Evolutionary conservation across 306 rosid genomes (phyloP), one percentile per base, ranked within the genome.

Genomic region (Quercus robur): DNA sequence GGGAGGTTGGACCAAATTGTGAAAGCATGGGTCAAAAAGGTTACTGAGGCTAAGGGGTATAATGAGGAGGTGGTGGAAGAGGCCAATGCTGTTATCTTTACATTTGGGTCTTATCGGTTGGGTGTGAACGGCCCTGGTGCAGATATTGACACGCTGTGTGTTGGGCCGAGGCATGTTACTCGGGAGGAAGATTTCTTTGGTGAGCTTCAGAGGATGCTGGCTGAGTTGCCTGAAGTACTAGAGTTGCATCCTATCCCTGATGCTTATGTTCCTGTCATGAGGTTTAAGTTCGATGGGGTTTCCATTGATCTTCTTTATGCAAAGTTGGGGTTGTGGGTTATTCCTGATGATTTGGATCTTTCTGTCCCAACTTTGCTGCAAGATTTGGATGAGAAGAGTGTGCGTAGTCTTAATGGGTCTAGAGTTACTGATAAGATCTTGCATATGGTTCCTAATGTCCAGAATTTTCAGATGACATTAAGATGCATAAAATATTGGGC

Each of bases 221-320:
- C 19, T 5, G 49, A 52, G 19, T 23, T 28, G 19, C 52, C 66
- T 7, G 67, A 74, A n/a, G 41, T 55, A 1, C 49, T 31, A 56
- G 77, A 74, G 26, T 1, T 74, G 77, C 67, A 56, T 6, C 30
- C 77, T 8, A 31, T 74, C 7, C 54, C 77, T 30, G 67, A 30
- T 6, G 67, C 77, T 19, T 51, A 18, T 18, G 77, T 56, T 9
- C 77, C 77, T 9, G 52, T 74, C 14, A 74, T 74, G 77, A 74
- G n/a, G 30, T 74, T 74, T 6, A 74, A 74, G 35, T 56, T 56
- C 1, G 21, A 74, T 19, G 54, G 54, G 28, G 52, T 74, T 14
- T 56, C 67, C 26, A 74, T 74, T 31, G 77, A 74, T 17, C 63
- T 73, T 25, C 76, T 73, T 5, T 73, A 26, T 52, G 76, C 76